phyloP scores from a whole-genome alignment of 2,329 filamentous ascomycete genomes.

The Sclerotinia borealis region DNA sequence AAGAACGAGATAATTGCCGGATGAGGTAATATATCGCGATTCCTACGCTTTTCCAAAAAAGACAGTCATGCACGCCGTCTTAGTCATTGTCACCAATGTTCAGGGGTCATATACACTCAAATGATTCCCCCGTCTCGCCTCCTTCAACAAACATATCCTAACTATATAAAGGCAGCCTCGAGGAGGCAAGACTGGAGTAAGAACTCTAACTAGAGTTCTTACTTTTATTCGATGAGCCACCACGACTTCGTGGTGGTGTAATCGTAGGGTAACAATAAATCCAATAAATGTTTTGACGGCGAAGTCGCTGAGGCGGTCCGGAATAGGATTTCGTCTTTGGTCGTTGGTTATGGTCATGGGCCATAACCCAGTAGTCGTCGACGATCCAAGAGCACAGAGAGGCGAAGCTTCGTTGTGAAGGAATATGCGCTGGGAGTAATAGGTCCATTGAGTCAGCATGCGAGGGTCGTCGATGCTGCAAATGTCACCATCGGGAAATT shows the following conservation, averaged over 20 bases:
- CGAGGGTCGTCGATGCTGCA: neutral
- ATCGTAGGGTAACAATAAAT: neutral
- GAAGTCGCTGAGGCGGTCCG: conserved; percentile 3
- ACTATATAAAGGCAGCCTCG: neutral
- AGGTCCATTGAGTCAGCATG: neutral
- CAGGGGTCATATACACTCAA: neutral
- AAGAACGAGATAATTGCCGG: neutral
- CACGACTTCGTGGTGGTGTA: neutral
- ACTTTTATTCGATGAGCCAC: conserved; percentile 4
- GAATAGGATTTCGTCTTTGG: neutral
- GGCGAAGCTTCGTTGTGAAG: neutral
- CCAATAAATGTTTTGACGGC: neutral
- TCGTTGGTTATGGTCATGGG: neutral
- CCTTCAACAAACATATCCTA: neutral
- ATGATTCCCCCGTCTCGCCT: neutral
- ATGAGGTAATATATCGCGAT: neutral
- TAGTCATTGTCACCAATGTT: neutral
- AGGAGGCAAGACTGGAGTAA: neutral
- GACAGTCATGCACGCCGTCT: neutral
- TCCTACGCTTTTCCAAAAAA: neutral
- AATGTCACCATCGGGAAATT: neutral
- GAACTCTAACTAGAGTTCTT: conserved; percentile 4
- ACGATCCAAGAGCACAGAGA: neutral
- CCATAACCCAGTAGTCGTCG: neutral
- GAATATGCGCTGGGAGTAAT: neutral